phyloP scores from a whole-genome alignment of 768 basidiomycete genomes.

The Kwoniella europaea region DNA sequence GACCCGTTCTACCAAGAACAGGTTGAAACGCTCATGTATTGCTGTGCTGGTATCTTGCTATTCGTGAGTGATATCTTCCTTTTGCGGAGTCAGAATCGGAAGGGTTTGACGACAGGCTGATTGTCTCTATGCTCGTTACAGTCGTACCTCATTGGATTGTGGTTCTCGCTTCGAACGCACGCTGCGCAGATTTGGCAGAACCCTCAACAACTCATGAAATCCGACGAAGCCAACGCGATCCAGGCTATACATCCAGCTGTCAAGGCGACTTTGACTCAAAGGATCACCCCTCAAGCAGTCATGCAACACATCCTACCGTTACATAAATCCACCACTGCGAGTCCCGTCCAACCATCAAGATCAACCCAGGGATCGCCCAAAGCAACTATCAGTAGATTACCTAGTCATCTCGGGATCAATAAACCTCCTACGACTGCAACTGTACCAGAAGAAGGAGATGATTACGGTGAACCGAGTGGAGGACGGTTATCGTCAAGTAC shows the following conservation, averaged over 20 bases:
- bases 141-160: constrained; percentile 96
- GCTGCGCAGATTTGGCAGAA: constrained; percentile 99
- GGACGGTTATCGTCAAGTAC: constrained; percentile 12
- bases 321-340: constrained; percentile 55
- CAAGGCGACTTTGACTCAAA: constrained; percentile 53
- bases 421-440: neutral
- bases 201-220: constrained; percentile 65
- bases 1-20: constrained; percentile 97
- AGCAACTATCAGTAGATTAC: neutral
- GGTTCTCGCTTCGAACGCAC: constrained; percentile 98
- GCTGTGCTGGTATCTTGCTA: constrained; percentile 85
- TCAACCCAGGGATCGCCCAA: constrained; percentile 12
- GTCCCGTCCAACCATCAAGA: constrained; percentile 19
- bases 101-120: too few species aligned
- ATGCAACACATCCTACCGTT: constrained; percentile 54
- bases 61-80: constrained; percentile 68
- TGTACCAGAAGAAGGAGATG: constrained; percentile 5
- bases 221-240: constrained; percentile 49
- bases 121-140: constrained; percentile 53
- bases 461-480: constrained; percentile 55
- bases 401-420: constrained; percentile 6
- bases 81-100: too few species aligned
- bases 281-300: constrained; percentile 57
- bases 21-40: constrained; percentile 93
- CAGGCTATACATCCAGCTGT: constrained; percentile 53